Evolutionary conservation across 176 grass and related monocot genomes (phyloP), one percentile per base, ranked within the genome.

Genomic region (Pharus latifolius): DNA sequence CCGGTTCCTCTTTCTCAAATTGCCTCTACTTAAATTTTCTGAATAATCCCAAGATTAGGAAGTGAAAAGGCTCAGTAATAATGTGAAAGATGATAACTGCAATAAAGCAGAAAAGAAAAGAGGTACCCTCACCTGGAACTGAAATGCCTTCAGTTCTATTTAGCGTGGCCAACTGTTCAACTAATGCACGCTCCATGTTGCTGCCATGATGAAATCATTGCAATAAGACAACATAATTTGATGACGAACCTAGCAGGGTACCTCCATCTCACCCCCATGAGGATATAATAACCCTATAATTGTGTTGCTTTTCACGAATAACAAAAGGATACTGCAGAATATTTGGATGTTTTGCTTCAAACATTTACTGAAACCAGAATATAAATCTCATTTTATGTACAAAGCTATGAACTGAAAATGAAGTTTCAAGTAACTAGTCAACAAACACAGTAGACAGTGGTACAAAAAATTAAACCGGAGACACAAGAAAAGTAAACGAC

Each of bases 121-220:
- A 63, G 0, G n/a, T 20, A 83, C 81, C 59, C 42, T 80, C 75
- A 75, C 56, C 55, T 52, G 60, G 46, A 73, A 83, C 60, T 32
- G 83, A 87, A 72, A 52, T 63, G 77, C 46, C 66, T 25, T 58
- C 48, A n/a, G 62, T 57, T 27, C 25, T 67, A 24, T 72, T 96
- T 24, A 92, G 69, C 23, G 80, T 44, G 2, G 77, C 83, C 31
- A 96, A 59, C 53, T 89, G 63, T 82, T 87, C 49, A 73, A 96
- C 43, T 27, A 92, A 46, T 45, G 54, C 44, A 17, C 56, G 77
- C 63, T 89, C 93, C 6, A 33, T 46, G 29, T 70, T 75, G 80
- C 93, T 96, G 77, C 58, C 35, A 75, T 12, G 52, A 70, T 22
- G 58, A 79, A 77, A 60, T 38, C 23, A 54, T 43, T 5, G 17